Percentiles rank a stretch among this genome's conserved stretches.
phyloP scores from a whole-genome alignment of 495 filamentous ascomycete genomes.

The Penicillium manginii region DNA sequence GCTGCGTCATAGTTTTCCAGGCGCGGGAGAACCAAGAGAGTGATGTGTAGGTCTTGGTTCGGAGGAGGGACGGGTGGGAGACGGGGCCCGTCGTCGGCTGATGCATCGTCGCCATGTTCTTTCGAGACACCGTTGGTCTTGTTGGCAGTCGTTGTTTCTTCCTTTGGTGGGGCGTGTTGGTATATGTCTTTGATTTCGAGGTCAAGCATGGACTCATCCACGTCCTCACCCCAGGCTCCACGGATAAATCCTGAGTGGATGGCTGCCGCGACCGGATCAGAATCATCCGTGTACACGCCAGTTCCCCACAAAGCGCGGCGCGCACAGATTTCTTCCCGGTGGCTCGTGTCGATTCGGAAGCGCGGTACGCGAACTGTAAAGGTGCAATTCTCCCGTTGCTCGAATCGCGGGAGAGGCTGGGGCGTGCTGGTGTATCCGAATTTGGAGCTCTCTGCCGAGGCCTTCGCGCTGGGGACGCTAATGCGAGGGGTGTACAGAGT shows the following conservation, averaged over 20 bases:
- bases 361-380: constrained; percentile 85
- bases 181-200: constrained; percentile 56
- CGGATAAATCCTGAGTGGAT: constrained; percentile 93
- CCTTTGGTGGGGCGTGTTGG: constrained; percentile 39
- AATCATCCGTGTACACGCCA: constrained; percentile 94
- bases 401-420: constrained; percentile 74
- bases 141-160: constrained; percentile 13
- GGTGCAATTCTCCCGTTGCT: constrained; percentile 86
- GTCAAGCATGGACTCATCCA: constrained; percentile 69
- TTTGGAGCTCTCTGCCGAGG: constrained; percentile 55
- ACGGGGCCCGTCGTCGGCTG: constrained; percentile 36
- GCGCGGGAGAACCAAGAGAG: constrained; percentile 76
- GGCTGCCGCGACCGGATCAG: constrained; percentile 87
- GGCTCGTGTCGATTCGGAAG: constrained; percentile 66
- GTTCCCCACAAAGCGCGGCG: constrained; percentile 87
- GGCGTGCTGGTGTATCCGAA: constrained; percentile 73
- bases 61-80: constrained; percentile 44
- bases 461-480: constrained; percentile 48
- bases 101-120: constrained; percentile 4
- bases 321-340: constrained; percentile 79
- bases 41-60: constrained; percentile 81
- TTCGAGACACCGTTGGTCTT: constrained; percentile 4
- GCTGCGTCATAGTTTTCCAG: constrained; percentile 76
- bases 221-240: constrained; percentile 81
- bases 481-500: constrained; percentile 59